A percentile compares a stretch with the other conserved stretches of the same genome.
Conservation (phyloP, 2,329 filamentous ascomycete genomes). For the Aspergillus neotritici region DNA sequence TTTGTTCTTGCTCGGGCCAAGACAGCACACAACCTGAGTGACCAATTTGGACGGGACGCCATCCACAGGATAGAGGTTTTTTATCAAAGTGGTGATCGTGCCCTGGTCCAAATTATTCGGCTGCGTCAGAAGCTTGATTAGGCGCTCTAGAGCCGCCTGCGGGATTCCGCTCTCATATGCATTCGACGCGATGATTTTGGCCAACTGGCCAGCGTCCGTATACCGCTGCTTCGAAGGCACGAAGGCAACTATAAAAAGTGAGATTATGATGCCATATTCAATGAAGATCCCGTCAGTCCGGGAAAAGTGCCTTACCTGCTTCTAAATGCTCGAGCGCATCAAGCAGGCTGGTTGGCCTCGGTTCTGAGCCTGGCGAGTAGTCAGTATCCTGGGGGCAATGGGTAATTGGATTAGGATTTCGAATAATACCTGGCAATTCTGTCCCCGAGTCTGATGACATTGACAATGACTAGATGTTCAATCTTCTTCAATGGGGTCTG, state of each 20-base stretch:
- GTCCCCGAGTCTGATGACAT: slow-evolving; percentile 17
- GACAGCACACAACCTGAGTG: slow-evolving; percentile 61
- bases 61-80: slow-evolving; percentile 68
- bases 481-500: no score
- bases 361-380: slow-evolving; percentile 5
- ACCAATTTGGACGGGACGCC: slow-evolving; percentile 57
- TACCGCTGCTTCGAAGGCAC: slow-evolving; percentile 60
- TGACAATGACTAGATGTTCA: no score
- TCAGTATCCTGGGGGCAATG: no score
- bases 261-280: background rate
- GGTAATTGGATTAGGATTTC: no score
- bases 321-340: slow-evolving; percentile 35
- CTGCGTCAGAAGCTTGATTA: slow-evolving; percentile 62
- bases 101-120: slow-evolving; percentile 70
- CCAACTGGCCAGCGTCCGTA: slow-evolving; percentile 56
- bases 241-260: slow-evolving; percentile 26
- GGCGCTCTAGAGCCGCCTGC: slow-evolving; percentile 52
- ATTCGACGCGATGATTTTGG: slow-evolving; percentile 58
- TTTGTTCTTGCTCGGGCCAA: slow-evolving; percentile 74
- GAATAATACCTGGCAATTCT: slow-evolving; percentile 11
- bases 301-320: slow-evolving; percentile 25
- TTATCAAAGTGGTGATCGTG: slow-evolving; percentile 62
- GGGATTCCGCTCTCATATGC: slow-evolving; percentile 65
- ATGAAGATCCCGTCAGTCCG: no score
- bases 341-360: slow-evolving; percentile 20